A percentile compares a stretch with the other conserved stretches of the same genome.
Conservation (phyloP, 805 yeast species). For the Torulaspora franciscae region DNA sequence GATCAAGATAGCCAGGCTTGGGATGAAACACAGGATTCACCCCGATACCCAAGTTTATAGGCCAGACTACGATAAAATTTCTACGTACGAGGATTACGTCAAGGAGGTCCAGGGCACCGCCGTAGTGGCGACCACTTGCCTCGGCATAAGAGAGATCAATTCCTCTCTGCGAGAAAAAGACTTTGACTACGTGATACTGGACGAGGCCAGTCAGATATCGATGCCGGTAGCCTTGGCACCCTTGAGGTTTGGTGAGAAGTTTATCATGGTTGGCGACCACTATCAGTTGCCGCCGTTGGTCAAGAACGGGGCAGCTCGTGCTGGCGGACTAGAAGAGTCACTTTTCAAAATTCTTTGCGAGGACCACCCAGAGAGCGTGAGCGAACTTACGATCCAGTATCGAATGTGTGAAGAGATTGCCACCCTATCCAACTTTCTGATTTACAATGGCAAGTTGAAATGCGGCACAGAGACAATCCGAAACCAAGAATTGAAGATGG, state of each 20-base stretch:
- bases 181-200: conserved; percentile 91
- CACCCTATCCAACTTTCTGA: conserved; percentile 71
- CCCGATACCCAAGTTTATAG: conserved; percentile 52
- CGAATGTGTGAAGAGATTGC: conserved; percentile 90
- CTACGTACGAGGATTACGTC: conserved; percentile 44
- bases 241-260: conserved; percentile 65
- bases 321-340: conserved; percentile 57
- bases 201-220: conserved; percentile 94
- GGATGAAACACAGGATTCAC: conserved; percentile 56
- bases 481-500: conserved; percentile 49
- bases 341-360: conserved; percentile 73
- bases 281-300: conserved; percentile 89
- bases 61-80: conserved; percentile 41
- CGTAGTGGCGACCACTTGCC: conserved; percentile 85
- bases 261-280: conserved; percentile 95
- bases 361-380: conserved; percentile 66
- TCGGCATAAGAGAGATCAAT: conserved; percentile 48
- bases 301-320: conserved; percentile 56
- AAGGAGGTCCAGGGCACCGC: conserved; percentile 50
- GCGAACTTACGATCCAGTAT: conserved; percentile 75
- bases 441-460: conserved; percentile 68
- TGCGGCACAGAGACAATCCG: conserved; percentile 72
- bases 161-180: conserved; percentile 38
- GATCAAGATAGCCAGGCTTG: conserved; percentile 60
- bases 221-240: conserved; percentile 92